Percentiles rank a stretch among this genome's conserved stretches.
phyloP scores from a whole-genome alignment of 2,329 filamentous ascomycete species.

The Aspergillus clavatus region DNA sequence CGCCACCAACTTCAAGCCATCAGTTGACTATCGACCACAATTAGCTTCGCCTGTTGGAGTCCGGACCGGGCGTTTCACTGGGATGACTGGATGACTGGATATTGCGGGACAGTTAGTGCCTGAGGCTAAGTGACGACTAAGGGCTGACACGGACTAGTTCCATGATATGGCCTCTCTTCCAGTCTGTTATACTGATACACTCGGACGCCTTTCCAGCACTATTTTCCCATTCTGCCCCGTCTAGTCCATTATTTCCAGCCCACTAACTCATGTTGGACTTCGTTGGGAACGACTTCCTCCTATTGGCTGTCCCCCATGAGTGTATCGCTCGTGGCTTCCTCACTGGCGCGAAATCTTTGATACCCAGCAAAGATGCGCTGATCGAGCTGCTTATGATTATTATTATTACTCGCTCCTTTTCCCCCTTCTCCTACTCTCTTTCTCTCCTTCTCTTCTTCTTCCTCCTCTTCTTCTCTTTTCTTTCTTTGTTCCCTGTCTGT shows the following conservation, averaged over 20 bases:
- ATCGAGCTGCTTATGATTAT: neutral
- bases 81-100: neutral
- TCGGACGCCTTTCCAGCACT: too few species aligned
- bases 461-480: slow-evolving; percentile 4
- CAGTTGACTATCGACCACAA: too few species aligned
- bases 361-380: neutral
- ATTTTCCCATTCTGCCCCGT: neutral
- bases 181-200: too few species aligned
- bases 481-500: neutral
- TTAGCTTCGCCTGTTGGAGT: too few species aligned
- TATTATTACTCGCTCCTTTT: neutral
- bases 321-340: neutral
- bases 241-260: neutral
- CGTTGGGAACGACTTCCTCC: neutral
- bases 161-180: neutral
- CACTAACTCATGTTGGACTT: neutral
- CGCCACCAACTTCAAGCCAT: too few species aligned
- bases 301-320: neutral
- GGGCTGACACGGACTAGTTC: neutral
- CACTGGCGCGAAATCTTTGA: neutral
- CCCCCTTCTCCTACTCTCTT: slow-evolving; percentile 3
- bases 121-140: neutral
- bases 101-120: neutral
- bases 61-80: neutral
- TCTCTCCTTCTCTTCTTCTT: slow-evolving; percentile 6